Evolutionary conservation across 1,284 basidiomycete species (phyloP).

Genomic region (Stygiomarasmius scandens): DNA sequence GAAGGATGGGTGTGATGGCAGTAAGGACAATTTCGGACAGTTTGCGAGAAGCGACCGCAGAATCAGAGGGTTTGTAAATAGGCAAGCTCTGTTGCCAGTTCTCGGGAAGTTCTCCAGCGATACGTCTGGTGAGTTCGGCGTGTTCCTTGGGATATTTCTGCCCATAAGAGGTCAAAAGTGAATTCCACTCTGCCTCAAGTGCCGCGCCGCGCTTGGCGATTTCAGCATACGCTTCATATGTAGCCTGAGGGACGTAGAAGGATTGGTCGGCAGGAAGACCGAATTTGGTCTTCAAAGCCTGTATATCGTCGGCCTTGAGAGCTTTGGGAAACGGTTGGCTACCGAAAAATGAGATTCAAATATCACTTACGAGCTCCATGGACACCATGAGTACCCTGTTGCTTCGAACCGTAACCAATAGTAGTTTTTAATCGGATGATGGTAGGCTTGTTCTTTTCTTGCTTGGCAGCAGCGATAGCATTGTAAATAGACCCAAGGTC

Average conservation of each 20-base stretch:
- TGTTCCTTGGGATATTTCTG: slow-evolving; percentile 84
- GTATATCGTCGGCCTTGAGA: slow-evolving; percentile 92
- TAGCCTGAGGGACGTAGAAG: slow-evolving; percentile 81
- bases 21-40: slow-evolving; percentile 90
- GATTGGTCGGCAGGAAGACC: slow-evolving; percentile 80
- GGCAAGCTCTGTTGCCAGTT: slow-evolving; percentile 90
- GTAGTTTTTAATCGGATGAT: slow-evolving; percentile 88
- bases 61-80: slow-evolving; percentile 78
- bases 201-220: slow-evolving; percentile 75
- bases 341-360: neutral
- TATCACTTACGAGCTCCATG: slow-evolving; percentile 80
- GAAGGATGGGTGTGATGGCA: slow-evolving; percentile 73
- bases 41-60: slow-evolving; percentile 90
- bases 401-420: slow-evolving; percentile 92
- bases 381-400: slow-evolving; percentile 90
- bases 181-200: slow-evolving; percentile 78
- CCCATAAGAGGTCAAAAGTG: slow-evolving; percentile 71
- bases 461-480: slow-evolving; percentile 79
- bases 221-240: slow-evolving; percentile 70
- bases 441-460: slow-evolving; percentile 82
- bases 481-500: slow-evolving; percentile 82
- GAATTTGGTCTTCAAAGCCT: slow-evolving; percentile 82
- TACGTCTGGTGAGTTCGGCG: slow-evolving; percentile 84
- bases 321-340: slow-evolving; percentile 47
- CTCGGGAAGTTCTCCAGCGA: slow-evolving; percentile 80